Percentiles rank a stretch among this genome's conserved stretches.
These are phyloP conservation scores for Coprinellus aureogranulatus DNA, from an alignment of 768 basidiomycete genomes.

Conservation along the genomic window DNA sequence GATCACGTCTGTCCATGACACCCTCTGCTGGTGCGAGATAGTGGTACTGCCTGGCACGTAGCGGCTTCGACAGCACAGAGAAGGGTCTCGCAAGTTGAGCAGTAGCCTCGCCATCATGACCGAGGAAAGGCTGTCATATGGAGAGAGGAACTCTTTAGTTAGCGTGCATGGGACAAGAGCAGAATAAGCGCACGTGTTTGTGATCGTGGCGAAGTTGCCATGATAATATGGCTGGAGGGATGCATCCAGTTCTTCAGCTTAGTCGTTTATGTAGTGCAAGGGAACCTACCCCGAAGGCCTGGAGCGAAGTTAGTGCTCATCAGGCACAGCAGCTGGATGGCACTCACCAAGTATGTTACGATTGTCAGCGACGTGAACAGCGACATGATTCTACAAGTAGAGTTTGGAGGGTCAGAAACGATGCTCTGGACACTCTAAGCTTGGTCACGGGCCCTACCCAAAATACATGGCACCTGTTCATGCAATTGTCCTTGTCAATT, in stretches of 20 bases:
- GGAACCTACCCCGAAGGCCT: background rate
- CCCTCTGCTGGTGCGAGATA: background rate
- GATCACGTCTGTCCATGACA: background rate
- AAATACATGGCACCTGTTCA: slow-evolving; percentile 45
- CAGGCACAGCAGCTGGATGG: no score
- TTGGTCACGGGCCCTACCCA: slow-evolving; percentile 32
- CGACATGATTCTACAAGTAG: slow-evolving; percentile 20
- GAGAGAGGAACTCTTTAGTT: background rate
- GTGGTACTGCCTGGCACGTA: background rate
- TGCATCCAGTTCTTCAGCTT: background rate
- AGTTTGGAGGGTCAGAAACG: no score
- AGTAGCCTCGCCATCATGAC: slow-evolving; percentile 31
- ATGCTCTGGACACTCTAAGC: no score
- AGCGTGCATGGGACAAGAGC: background rate
- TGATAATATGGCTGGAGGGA: slow-evolving; percentile 3
- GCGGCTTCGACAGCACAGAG: background rate
- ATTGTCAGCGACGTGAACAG: slow-evolving; percentile 15
- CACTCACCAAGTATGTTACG: slow-evolving; percentile 14
- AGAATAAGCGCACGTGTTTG: background rate
- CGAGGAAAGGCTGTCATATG: slow-evolving; percentile 25
- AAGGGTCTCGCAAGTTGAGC: slow-evolving; percentile 30
- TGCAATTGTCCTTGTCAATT: background rate
- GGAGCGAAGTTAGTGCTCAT: background rate
- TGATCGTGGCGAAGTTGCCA: background rate
- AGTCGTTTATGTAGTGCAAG: no score